Evolutionary conservation across 2,329 filamentous ascomycete species (phyloP).

Genomic region (Aspergillus piperis): DNA sequence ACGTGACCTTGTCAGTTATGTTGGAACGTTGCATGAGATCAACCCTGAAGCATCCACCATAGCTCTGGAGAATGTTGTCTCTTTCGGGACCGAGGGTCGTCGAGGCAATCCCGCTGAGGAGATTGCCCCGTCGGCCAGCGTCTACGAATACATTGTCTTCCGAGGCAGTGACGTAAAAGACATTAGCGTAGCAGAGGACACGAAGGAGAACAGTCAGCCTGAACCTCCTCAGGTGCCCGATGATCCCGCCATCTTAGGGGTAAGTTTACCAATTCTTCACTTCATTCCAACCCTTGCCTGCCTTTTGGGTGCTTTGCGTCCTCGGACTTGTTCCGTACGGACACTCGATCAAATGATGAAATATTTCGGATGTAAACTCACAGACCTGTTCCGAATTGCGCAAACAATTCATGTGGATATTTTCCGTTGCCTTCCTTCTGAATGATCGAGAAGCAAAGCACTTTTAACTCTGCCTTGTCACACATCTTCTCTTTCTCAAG

Average conservation of each 20-base stretch:
- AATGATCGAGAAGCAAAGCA: slow-evolving; percentile 48
- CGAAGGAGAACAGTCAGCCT: slow-evolving; percentile 70
- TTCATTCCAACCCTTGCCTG: neutral
- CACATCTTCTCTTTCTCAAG: neutral
- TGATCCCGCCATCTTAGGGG: slow-evolving; percentile 94
- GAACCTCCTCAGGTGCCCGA: slow-evolving; percentile 79
- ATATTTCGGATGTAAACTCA: slow-evolving; percentile 94
- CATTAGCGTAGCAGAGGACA: slow-evolving; percentile 84
- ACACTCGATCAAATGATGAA: slow-evolving; percentile 64
- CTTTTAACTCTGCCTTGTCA: slow-evolving; percentile 13
- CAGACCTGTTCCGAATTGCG: slow-evolving; percentile 79
- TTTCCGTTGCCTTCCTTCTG: slow-evolving; percentile 99
- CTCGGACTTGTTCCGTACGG: slow-evolving; percentile 3
- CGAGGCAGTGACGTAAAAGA: slow-evolving; percentile 98
- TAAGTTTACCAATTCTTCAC: slow-evolving; percentile 62
- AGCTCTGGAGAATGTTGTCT: slow-evolving; percentile 92
- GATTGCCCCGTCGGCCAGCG: slow-evolving; percentile 77
- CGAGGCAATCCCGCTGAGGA: slow-evolving; percentile 76
- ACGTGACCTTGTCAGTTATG: slow-evolving; percentile 66
- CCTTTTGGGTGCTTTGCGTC: slow-evolving; percentile 10
- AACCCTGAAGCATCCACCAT: slow-evolving; percentile 97
- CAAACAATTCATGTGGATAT: slow-evolving; percentile 87
- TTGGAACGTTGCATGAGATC: slow-evolving; percentile 94
- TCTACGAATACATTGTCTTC: slow-evolving; percentile 99
- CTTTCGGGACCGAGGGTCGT: slow-evolving; percentile 90